Percentiles rank a stretch among this genome's conserved stretches.
These are phyloP conservation scores for Fomitopsis betulina DNA, from an alignment of 1,284 basidiomycete species.

Conservation along the genomic window DNA sequence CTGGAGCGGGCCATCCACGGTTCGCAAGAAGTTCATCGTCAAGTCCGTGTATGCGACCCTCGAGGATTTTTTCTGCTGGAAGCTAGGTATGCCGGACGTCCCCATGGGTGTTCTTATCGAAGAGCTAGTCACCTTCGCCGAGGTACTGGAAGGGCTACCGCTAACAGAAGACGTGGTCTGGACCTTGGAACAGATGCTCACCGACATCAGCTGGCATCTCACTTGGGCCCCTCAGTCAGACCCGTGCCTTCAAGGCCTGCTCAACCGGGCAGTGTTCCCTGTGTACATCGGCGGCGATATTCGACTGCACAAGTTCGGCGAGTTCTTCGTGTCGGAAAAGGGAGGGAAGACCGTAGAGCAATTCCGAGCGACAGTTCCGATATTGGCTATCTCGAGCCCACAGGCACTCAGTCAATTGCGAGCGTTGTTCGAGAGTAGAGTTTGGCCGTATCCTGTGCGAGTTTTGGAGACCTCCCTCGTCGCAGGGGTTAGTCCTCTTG, in stretches of 20 bases:
- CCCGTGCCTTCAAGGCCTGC: neutral
- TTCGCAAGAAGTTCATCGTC: neutral
- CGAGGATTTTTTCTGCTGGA: neutral
- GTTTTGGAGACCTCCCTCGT: neutral
- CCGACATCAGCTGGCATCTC: neutral
- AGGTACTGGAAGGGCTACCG: neutral
- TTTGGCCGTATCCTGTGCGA: neutral
- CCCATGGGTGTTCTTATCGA: neutral
- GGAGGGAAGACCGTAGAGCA: neutral
- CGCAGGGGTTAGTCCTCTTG: neutral
- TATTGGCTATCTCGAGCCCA: neutral
- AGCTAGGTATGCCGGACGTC: neutral
- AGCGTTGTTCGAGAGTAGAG: neutral
- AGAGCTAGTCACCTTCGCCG: neutral
- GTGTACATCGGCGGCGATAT: neutral
- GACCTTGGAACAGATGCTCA: neutral
- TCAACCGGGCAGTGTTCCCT: neutral
- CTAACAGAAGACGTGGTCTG: neutral
- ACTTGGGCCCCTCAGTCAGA: neutral
- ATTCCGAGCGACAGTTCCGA: neutral
- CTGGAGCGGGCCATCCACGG: neutral
- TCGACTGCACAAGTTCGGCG: neutral
- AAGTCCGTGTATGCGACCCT: neutral
- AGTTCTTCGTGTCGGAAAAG: neutral
- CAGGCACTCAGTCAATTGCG: neutral